Evolutionary conservation across 2,329 filamentous ascomycete genomes (phyloP), one percentile per base, ranked within the genome.

Genomic region (Fusarium denticulatum): DNA sequence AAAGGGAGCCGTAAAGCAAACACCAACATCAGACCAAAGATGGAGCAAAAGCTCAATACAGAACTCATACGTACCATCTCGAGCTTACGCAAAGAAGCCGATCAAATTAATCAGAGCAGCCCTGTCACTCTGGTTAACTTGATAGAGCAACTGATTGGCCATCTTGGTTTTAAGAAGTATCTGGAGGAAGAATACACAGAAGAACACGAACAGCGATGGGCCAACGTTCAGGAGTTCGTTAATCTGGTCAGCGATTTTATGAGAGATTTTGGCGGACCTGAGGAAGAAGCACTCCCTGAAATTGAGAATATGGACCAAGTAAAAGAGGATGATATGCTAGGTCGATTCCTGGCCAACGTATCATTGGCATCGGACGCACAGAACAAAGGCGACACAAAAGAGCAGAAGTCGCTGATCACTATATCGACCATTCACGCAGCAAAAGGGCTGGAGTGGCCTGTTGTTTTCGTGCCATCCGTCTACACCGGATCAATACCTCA

Each of bases 361-460:
- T 91, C 94, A 2, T 84, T 99, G n/a, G 93, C 94, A 6, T 92
- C 94, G 0, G 94, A 97, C 71, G 88, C 92, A 0, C 91, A 94
- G 75, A 89, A 89, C 24, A 88, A 90, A 30, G 87, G 89, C 15
- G 86, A 88, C 6, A 86, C 88, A 6, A 85, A 86, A 28, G 87
- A 89, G 59, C 85, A 85, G 34, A 88, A 86, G 34, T 85, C 89
- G 5, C 87, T 93, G 75, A 90, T 98, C 26, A 98, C 95, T 1
- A 94, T 99, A 30, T 98, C 95, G 11, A 99, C 96, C 0, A 98
- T 99, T 16, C 96, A 99, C 80, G 95, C 95, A 1, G 94, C 96
- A 6, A 99, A 99, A 82, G 96, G 96, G 7, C 86, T 99, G 2
- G 96, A 99, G 81, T 99, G 96, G 96, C 96, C 96, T 1, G 88